Evolutionary conservation across 1,139 yeast species (phyloP).

Genomic region (Saccharomycopsis hybrid): DNA sequence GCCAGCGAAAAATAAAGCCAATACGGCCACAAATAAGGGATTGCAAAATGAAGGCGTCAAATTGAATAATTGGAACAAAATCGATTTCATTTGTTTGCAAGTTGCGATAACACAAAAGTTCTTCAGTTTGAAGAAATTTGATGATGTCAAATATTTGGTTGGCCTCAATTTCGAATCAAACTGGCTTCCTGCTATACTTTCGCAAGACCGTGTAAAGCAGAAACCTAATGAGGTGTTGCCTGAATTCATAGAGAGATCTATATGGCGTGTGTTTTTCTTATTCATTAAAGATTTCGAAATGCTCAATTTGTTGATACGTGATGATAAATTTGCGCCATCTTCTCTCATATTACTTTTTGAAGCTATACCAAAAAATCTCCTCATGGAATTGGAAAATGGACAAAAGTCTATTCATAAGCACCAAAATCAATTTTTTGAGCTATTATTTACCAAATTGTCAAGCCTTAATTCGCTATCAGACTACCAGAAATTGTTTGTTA

Average conservation of each 20-base stretch:
- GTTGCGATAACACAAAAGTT: slow-evolving; percentile 20
- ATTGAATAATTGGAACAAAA: slow-evolving; percentile 16
- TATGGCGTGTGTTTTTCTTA: slow-evolving; percentile 20
- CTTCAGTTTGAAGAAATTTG: slow-evolving; percentile 9
- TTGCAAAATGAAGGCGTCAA: no score
- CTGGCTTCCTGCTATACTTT: slow-evolving; percentile 13
- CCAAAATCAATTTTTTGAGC: no score
- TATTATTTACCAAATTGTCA: no score
- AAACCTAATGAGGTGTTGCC: slow-evolving; percentile 2
- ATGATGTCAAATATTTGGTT: slow-evolving; percentile 12
- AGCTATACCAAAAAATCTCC: slow-evolving; percentile 14
- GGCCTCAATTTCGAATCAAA: slow-evolving; percentile 10
- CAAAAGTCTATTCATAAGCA: no score
- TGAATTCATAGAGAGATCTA: slow-evolving; percentile 15
- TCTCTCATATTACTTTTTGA: slow-evolving; percentile 13
- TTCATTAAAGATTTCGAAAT: slow-evolving; percentile 12
- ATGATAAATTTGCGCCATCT: neutral
- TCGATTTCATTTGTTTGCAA: slow-evolving; percentile 18
- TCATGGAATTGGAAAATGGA: no score
- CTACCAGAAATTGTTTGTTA: no score
- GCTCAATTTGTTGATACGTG: neutral
- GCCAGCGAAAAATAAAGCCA: no score
- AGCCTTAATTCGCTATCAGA: no score
- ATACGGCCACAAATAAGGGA: no score
- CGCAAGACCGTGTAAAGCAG: slow-evolving; percentile 1